phyloP scores from a whole-genome alignment of 495 filamentous ascomycete species.

The Penicillium bialowiezense region DNA sequence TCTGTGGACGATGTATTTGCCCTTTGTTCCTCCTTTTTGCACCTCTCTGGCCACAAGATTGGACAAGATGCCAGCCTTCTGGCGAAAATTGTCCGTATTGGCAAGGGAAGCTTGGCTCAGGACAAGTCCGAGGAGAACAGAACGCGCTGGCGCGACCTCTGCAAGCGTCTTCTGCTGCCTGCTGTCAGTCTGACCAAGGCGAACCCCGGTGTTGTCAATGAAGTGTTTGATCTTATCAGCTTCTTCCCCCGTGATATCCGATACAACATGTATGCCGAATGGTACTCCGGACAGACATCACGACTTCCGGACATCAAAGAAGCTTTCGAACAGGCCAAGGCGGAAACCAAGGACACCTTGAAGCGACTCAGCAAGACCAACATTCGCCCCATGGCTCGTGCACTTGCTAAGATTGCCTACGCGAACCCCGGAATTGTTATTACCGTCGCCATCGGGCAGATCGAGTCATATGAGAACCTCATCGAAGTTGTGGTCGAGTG shows the following conservation, averaged over 20 bases:
- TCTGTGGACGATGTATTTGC: slow-evolving; percentile 85
- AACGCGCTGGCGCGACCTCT: slow-evolving; percentile 74
- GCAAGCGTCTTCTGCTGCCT: slow-evolving; percentile 78
- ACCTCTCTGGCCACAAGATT: slow-evolving; percentile 80
- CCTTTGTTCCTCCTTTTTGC: slow-evolving; percentile 80
- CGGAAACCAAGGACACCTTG: slow-evolving; percentile 76
- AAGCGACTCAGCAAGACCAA: slow-evolving; percentile 86
- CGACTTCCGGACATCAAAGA: slow-evolving; percentile 72
- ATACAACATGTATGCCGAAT: slow-evolving; percentile 90
- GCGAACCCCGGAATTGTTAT: slow-evolving; percentile 90
- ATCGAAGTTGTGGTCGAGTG: slow-evolving; percentile 92
- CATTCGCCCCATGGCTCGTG: slow-evolving; percentile 76
- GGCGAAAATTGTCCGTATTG: slow-evolving; percentile 77
- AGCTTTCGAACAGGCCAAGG: slow-evolving; percentile 70
- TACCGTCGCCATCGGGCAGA: slow-evolving; percentile 77
- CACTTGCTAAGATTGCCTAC: slow-evolving; percentile 81
- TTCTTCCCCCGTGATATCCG: slow-evolving; percentile 71
- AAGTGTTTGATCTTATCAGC: slow-evolving; percentile 78
- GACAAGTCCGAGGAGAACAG: slow-evolving; percentile 68
- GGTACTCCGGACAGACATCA: slow-evolving; percentile 75
- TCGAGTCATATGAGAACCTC: slow-evolving; percentile 88
- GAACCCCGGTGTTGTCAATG: slow-evolving; percentile 80
- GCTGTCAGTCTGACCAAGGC: slow-evolving; percentile 76
- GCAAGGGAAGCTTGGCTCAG: slow-evolving; percentile 64
- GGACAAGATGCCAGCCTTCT: slow-evolving; percentile 79